These are phyloP conservation scores for Hypoxylon fuscum DNA, from an alignment of 495 filamentous ascomycete species.

Conservation along the genomic window DNA sequence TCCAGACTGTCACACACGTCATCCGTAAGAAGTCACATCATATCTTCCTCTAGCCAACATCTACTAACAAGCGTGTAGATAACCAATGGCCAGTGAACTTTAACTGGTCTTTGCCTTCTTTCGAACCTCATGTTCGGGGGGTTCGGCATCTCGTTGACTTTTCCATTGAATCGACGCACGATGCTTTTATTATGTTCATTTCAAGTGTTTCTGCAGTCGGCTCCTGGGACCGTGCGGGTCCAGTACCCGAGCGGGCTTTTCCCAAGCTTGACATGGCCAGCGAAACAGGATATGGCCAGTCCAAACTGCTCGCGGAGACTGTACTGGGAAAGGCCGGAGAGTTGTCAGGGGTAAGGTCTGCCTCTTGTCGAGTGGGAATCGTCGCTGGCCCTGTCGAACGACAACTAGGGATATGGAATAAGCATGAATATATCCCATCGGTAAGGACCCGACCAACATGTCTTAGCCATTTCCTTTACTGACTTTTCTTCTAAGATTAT, in stretches of 20 bases:
- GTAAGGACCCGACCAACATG: neutral
- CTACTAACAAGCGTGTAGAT: slow-evolving; percentile 40
- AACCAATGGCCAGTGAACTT: slow-evolving; percentile 72
- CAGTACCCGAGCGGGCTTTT: slow-evolving; percentile 4
- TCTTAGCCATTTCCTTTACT: neutral
- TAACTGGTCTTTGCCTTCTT: slow-evolving; percentile 62
- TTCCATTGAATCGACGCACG: slow-evolving; percentile 40
- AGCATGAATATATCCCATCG: slow-evolving; percentile 7
- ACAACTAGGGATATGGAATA: neutral
- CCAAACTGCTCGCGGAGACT: slow-evolving; percentile 6
- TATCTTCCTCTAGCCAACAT: neutral
- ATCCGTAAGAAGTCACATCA: slow-evolving; percentile 38
- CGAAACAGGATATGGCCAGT: slow-evolving; percentile 12
- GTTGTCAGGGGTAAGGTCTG: slow-evolving; percentile 1
- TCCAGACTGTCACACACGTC: slow-evolving; percentile 45
- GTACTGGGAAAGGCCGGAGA: slow-evolving; percentile 3
- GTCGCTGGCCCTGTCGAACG: slow-evolving; percentile 14
- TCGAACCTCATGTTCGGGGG: slow-evolving; percentile 59
- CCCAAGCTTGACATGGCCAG: neutral
- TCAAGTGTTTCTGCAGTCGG: slow-evolving; percentile 55
- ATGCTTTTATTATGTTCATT: slow-evolving; percentile 55
- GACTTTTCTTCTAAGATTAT: slow-evolving; percentile 2
- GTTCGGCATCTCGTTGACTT: slow-evolving; percentile 59
- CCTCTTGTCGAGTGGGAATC: slow-evolving; percentile 12
- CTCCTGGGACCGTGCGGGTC: slow-evolving; percentile 33